phyloP scores from a whole-genome alignment of 2,329 filamentous ascomycete species.

The Triangularia verruculosa region DNA sequence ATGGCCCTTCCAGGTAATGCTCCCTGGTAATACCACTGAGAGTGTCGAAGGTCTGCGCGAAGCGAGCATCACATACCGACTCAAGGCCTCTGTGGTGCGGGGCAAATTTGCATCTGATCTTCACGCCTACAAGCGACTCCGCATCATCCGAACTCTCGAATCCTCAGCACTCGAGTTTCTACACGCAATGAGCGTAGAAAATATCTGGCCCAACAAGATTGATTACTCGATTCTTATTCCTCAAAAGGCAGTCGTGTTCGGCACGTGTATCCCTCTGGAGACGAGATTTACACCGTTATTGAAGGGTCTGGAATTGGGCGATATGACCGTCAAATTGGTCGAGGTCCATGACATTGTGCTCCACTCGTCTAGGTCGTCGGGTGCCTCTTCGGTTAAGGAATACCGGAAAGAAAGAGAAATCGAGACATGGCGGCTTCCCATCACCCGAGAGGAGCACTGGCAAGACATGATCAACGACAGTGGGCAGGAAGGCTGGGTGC shows the following conservation, averaged over 20 bases:
- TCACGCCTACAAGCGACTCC: constrained; percentile 72
- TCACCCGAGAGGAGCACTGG: constrained; percentile 61
- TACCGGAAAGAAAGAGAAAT: constrained; percentile 65
- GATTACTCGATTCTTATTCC: constrained; percentile 93
- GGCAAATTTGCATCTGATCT: constrained; percentile 88
- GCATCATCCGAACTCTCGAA: constrained; percentile 74
- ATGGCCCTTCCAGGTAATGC: constrained; percentile 72
- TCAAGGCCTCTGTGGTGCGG: constrained; percentile 85
- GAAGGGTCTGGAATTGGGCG: constrained; percentile 84
- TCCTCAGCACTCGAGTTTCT: constrained; percentile 67
- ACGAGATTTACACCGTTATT: constrained; percentile 84
- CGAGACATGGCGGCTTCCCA: constrained; percentile 54
- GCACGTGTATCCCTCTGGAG: constrained; percentile 78
- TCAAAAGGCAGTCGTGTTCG: constrained; percentile 91
- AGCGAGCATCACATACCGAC: constrained; percentile 82
- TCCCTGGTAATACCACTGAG: constrained; percentile 74
- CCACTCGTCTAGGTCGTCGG: constrained; percentile 39
- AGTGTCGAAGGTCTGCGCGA: constrained; percentile 87
- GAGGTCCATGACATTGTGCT: constrained; percentile 71
- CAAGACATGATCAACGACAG: constrained; percentile 66
- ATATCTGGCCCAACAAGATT: constrained; percentile 96
- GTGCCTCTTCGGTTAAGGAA: constrained; percentile 46
- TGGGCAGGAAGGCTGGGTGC: constrained; percentile 62
- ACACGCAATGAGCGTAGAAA: constrained; percentile 65
- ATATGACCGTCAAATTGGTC: constrained; percentile 74